A percentile compares a stretch with the other conserved stretches of the same genome.
Evolutionary conservation across 495 filamentous ascomycete genomes (phyloP).

Genomic region (Usnea hakonensis): DNA sequence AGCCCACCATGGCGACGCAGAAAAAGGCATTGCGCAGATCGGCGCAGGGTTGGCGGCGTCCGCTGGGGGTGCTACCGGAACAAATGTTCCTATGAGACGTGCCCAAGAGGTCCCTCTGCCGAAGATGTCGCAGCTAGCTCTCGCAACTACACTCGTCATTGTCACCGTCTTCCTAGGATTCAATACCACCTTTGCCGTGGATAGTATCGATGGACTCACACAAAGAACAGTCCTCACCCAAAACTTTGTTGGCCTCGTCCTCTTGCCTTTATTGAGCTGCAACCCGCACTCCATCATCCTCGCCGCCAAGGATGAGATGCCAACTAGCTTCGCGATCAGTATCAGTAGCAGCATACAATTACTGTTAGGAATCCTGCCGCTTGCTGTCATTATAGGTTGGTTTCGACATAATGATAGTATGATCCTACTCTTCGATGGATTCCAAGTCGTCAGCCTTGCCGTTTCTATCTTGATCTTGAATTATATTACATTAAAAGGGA

Average conservation of each 20-base stretch:
- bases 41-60: background rate
- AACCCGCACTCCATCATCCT: conserved; percentile 7
- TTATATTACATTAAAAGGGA: background rate
- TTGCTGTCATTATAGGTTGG: conserved; percentile 15
- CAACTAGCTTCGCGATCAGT: conserved; percentile 6
- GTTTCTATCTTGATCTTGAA: background rate
- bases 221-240: conserved; percentile 1
- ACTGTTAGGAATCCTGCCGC: conserved; percentile 9
- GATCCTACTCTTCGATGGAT: conserved; percentile 8
- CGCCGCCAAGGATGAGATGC: conserved; percentile 7
- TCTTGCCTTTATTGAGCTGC: conserved; percentile 10
- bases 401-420: background rate
- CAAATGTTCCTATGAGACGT: background rate
- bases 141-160: conserved; percentile 1
- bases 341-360: conserved; percentile 12
- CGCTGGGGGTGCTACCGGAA: background rate
- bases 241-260: conserved; percentile 10
- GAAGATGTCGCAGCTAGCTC: background rate
- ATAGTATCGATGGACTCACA: conserved; percentile 14
- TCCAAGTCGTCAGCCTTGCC: conserved; percentile 4
- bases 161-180: conserved; percentile 3
- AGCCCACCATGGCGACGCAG: background rate
- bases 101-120: background rate
- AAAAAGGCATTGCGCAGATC: background rate
- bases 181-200: conserved; percentile 3